These are phyloP conservation scores for Fusarium pseudograminearum DNA, from an alignment of 2,329 filamentous ascomycete genomes.

Conservation along the genomic window DNA sequence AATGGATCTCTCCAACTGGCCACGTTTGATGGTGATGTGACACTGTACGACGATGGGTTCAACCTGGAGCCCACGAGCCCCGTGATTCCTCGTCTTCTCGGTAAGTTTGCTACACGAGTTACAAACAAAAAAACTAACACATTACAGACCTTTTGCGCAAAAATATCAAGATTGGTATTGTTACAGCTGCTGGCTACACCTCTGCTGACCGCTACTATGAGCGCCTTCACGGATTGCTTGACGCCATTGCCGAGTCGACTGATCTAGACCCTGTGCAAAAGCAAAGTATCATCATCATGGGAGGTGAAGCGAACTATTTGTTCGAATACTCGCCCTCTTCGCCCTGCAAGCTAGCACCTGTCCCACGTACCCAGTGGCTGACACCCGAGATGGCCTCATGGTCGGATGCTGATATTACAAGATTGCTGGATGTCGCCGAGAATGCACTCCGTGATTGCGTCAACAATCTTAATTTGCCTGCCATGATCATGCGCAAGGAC, in stretches of 20 bases:
- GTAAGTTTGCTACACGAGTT: slow-evolving; percentile 48
- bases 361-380: slow-evolving; percentile 76
- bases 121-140: slow-evolving; percentile 8
- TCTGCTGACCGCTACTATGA: slow-evolving; percentile 87
- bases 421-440: slow-evolving; percentile 91
- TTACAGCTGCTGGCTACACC: slow-evolving; percentile 95
- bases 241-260: slow-evolving; percentile 74
- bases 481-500: slow-evolving; percentile 86
- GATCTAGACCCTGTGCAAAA: slow-evolving; percentile 74
- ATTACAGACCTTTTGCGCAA: slow-evolving; percentile 74
- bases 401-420: slow-evolving; percentile 80
- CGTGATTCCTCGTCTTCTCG: slow-evolving; percentile 74
- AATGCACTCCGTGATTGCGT: slow-evolving; percentile 85
- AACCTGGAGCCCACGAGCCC: slow-evolving; percentile 81
- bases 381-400: slow-evolving; percentile 82
- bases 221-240: slow-evolving; percentile 86
- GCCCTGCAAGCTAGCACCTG: slow-evolving; percentile 75
- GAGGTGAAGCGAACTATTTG: slow-evolving; percentile 95
- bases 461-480: slow-evolving; percentile 81
- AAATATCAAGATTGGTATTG: slow-evolving; percentile 89
- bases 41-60: slow-evolving; percentile 90
- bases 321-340: slow-evolving; percentile 79
- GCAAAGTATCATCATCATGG: slow-evolving; percentile 88
- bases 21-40: slow-evolving; percentile 98
- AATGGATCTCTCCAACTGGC: slow-evolving; percentile 82